Conservation (phyloP, 2,329 filamentous ascomycete species). For the Apiospora phragmitis region DNA sequence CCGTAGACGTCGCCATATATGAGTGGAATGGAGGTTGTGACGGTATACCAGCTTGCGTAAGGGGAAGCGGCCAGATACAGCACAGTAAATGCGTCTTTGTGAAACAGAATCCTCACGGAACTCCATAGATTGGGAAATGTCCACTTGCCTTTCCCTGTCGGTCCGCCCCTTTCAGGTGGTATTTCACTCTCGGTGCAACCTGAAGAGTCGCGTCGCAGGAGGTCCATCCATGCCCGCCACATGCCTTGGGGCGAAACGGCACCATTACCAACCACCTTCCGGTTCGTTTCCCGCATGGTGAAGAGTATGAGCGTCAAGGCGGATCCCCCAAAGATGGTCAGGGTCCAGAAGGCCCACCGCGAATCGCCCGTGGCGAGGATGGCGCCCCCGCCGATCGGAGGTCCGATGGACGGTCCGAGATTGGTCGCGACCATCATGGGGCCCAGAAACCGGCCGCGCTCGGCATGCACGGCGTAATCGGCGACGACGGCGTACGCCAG, state of each 20-base stretch:
- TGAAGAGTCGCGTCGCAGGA: no score
- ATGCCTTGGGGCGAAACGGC: not conserved
- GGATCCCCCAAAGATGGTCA: not conserved
- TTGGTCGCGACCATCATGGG: not conserved
- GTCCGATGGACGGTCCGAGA: not conserved
- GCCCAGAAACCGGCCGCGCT: not conserved
- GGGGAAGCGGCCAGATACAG: not conserved
- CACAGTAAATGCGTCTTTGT: not conserved
- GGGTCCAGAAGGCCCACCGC: not conserved
- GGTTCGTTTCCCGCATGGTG: not conserved
- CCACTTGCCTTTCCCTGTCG: slow-evolving; percentile 48
- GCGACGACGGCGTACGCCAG: not conserved
- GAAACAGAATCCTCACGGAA: not conserved
- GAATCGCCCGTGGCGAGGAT: not conserved
- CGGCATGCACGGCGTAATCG: not conserved
- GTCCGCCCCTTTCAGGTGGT: slow-evolving; percentile 13
- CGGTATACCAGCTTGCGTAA: not conserved
- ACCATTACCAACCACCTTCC: not conserved
- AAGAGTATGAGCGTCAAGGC: not conserved
- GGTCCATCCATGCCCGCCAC: not conserved
- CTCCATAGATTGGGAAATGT: slow-evolving; percentile 26
- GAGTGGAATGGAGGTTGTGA: not conserved
- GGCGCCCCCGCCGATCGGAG: not conserved
- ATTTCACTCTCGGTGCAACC: no score
- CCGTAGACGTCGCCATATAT: not conserved